phyloP scores from a whole-genome alignment of 192 early-diverging fungal genomes.

The Umbelopsis ramanniana region DNA sequence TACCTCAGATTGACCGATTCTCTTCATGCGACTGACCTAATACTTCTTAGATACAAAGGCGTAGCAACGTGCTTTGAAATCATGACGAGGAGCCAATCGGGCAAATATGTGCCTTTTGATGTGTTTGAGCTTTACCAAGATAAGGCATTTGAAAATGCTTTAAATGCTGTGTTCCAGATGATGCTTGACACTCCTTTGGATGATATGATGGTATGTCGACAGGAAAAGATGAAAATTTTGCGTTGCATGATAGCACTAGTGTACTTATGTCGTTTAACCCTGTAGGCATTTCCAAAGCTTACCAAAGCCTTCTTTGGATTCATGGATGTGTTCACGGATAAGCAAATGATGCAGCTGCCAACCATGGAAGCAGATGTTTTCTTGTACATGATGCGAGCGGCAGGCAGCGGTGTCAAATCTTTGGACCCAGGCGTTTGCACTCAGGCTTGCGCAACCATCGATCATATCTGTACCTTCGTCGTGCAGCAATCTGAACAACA shows the following conservation, averaged over 20 bases:
- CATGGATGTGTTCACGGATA: slow-evolving; percentile 71
- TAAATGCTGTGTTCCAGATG: slow-evolving; percentile 67
- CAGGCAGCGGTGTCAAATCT: slow-evolving; percentile 71
- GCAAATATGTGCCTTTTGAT: slow-evolving; percentile 91
- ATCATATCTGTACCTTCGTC: slow-evolving; percentile 74
- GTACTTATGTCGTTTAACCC: not conserved
- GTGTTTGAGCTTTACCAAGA: slow-evolving; percentile 89
- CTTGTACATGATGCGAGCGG: slow-evolving; percentile 74
- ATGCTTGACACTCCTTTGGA: slow-evolving; percentile 72
- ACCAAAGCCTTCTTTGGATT: slow-evolving; percentile 63
- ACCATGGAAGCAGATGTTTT: slow-evolving; percentile 61
- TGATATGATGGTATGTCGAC: slow-evolving; percentile 67
- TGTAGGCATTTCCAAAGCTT: slow-evolving; percentile 64
- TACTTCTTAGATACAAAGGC: slow-evolving; percentile 67
- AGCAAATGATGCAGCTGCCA: slow-evolving; percentile 67
- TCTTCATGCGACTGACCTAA: not conserved
- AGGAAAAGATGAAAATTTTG: not conserved
- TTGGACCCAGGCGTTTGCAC: slow-evolving; percentile 61
- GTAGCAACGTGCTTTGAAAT: slow-evolving; percentile 77
- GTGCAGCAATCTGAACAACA: slow-evolving; percentile 48
- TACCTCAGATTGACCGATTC: not conserved
- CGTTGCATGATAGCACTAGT: not conserved
- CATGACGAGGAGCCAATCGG: slow-evolving; percentile 68
- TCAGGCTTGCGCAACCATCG: slow-evolving; percentile 70
- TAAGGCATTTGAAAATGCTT: slow-evolving; percentile 69